Evolutionary conservation across 78 protist species (phyloP).

Genomic region (Dictyostelium firmibasis): DNA sequence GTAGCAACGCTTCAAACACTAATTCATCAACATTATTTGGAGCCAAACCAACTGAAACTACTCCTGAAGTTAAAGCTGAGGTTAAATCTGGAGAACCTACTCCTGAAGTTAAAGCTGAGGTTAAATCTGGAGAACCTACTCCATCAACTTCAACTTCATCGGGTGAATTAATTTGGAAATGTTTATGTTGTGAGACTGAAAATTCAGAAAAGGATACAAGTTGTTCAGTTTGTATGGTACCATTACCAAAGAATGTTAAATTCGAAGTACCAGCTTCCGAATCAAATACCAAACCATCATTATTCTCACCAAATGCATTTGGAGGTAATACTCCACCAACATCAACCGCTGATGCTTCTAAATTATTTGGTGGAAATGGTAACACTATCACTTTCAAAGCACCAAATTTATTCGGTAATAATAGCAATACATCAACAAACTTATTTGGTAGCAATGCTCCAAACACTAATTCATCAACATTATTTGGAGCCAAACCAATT

Average conservation of each 20-base stretch:
- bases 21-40: neutral
- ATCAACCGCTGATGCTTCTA: neutral
- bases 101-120: neutral
- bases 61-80: neutral
- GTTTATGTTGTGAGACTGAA: constrained; percentile 44
- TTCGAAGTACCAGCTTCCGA: neutral
- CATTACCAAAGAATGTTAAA: constrained; percentile 18
- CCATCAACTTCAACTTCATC: neutral
- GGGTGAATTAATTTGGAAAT: constrained; percentile 26
- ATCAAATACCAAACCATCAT: neutral
- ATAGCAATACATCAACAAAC: neutral
- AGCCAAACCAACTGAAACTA: neutral
- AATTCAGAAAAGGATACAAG: neutral
- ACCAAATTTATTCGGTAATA: neutral
- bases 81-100: neutral
- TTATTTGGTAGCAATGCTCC: too few species aligned
- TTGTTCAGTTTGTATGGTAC: constrained; percentile 41
- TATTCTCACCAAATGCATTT: neutral
- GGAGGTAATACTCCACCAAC: neutral
- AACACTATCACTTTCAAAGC: too few species aligned
- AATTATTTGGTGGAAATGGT: neutral
- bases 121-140: neutral
- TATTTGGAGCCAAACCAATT: neutral
- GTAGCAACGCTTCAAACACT: neutral
- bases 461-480: neutral